Base-by-base conservation (phyloP, 345 rosid species). In the Eucalyptus coolabah region DNA sequence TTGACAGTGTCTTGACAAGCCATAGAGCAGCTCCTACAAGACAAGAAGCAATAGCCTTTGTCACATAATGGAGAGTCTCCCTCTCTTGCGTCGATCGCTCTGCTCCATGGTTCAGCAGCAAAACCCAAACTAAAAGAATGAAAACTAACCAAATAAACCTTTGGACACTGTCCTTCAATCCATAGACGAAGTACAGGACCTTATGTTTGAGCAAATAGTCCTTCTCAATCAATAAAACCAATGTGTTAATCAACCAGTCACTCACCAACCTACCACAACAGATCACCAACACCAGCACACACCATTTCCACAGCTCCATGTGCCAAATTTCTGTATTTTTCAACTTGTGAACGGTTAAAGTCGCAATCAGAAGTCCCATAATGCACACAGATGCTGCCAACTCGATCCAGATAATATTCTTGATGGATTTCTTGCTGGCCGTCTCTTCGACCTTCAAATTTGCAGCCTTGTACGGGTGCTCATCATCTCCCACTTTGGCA, bases 301-400 rank as follows among this genome's bases (percentile, higher is more conserved):
- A 94, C 97, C 98, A 96, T 93, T 94, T 96, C 97, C 96, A 96
- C 86, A 96, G 87, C 63, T 91, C 90, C 88, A 95, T 89, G 47
- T 95, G 91, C 97, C 95, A 93, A 86, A 95, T 86, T 50, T 59
- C 28, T 50, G 26, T 54, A 50, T 90, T 63, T 80, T 87, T 56
- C 91, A 96, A 60, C 72, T 90, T 91, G 82, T 90, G 50, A 53
- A 93, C 53, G 5, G 92, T 94, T 83, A 94, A 90, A 91, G 94
- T 93, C 28, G 93, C 93, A 86, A 93, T 49, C 49, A 96, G 86
- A 87, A 92, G 80, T 21, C 90, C 94, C 87, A 89, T 72, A 77
- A 93, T 54, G 89, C 92, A 90, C 28, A 92, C 86, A 87, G 94
- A 93, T 47, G 86, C 91, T 6, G 88, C 30, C 80, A 92, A 89